Evolutionary conservation across 148 eudicot genomes (phyloP).

Genomic region (Euryodendron excelsum): DNA sequence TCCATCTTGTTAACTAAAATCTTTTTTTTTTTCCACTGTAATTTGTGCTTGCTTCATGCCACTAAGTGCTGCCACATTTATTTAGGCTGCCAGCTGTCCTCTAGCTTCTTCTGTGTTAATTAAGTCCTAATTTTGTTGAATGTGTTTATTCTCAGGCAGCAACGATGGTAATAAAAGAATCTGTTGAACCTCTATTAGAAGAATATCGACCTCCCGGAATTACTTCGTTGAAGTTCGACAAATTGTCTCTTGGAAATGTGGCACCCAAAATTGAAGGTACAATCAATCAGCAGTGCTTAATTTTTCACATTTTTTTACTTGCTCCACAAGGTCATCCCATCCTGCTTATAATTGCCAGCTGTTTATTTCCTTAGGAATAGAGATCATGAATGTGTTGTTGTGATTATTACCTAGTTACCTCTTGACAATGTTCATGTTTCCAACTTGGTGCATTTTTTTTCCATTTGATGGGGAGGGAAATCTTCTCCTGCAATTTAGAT

Average conservation of each 20-base stretch:
- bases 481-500: too few species aligned
- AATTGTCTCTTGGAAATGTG: conserved; percentile 91
- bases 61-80: background rate
- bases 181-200: conserved; percentile 96
- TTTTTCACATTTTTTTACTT: background rate
- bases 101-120: background rate
- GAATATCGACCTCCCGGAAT: conserved; percentile 92
- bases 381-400: too few species aligned
- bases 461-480: too few species aligned
- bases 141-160: conserved; percentile 61
- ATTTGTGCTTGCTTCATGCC: background rate
- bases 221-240: conserved; percentile 82
- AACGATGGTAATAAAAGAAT: conserved; percentile 71
- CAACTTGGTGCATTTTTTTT: too few species aligned
- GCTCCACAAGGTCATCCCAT: background rate
- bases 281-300: background rate
- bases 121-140: background rate
- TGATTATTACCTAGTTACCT: too few species aligned
- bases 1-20: background rate
- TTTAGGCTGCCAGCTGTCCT: background rate
- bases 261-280: conserved; percentile 98
- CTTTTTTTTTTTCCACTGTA: background rate
- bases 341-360: too few species aligned
- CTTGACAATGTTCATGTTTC: too few species aligned
- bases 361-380: too few species aligned